Base-by-base conservation (phyloP, 257 asterid species). In the Voacanga thouarsii region DNA sequence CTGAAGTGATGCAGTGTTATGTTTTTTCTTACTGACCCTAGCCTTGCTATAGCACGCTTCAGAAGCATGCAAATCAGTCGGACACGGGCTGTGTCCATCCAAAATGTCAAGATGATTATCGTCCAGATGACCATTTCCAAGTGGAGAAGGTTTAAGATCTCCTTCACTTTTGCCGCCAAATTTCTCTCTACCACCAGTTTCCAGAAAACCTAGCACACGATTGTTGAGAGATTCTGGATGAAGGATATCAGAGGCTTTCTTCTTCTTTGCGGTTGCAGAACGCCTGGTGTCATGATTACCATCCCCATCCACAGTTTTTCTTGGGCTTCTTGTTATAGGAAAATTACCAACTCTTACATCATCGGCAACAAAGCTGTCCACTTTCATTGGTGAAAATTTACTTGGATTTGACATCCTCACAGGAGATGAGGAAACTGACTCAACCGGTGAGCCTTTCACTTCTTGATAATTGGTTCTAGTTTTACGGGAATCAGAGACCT, bases 351-450 rank as follows among this genome's bases (percentile, higher is more conserved):
- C 75, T 72, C 79, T 86, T 70, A 82, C 74, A 77, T 86, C 86
- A 60, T 74, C 88, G 71, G 81, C 83, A 70, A 82, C 85, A 49
- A 63, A 77, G 75, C 74, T 81, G 41, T 78, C 87, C 82, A 26
- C 74, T 83, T 77, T 80, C 47, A 79, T 49, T 47, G 87, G 85
- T 59, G 89, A 86, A 78, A 72, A 75, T 76, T 85, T 88, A 61
- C 83, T 85, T 10, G 60, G 73, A 78, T 64, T 82, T 73, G 86
- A 77, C 79, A 70, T 75, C 84, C 94, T 84, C 85, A 89, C 70
- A 75, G 99, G 99, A 75, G 97, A 96, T 30, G 98, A 96, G 45
- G 97, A 96, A 82, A 93, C 99, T 0, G 99, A 93, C 79, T 88
- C 97, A 67, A 81, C 94, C 28, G 97, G 99, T 30, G 98, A 93